Conservation (phyloP, 495 filamentous ascomycete species). For the Pseudoneurospora amorphoporcata region DNA sequence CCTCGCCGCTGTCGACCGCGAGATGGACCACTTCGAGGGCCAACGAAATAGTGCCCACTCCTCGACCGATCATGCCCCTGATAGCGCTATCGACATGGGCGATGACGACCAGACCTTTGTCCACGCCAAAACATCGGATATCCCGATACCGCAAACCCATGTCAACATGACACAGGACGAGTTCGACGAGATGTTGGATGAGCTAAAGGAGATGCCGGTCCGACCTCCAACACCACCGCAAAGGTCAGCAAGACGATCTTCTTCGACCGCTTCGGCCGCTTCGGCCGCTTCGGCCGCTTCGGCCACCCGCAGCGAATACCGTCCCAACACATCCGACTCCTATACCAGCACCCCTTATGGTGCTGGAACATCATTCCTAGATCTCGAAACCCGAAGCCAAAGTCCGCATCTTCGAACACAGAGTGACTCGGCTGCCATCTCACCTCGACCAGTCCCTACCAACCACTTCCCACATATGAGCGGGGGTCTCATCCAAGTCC, state of each 20-base stretch:
- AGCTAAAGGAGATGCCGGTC: constrained; percentile 22
- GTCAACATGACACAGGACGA: constrained; percentile 10
- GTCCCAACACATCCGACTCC: constrained; percentile 4
- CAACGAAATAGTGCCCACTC: constrained; percentile 8
- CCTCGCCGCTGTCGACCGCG: constrained; percentile 11
- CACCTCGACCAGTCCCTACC: not conserved
- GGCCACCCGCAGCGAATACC: not conserved
- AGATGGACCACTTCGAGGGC: constrained; percentile 5
- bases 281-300: constrained; percentile 1
- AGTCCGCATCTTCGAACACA: not conserved
- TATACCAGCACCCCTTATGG: not conserved
- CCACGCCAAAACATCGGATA: constrained; percentile 5
- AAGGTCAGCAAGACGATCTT: constrained; percentile 22
- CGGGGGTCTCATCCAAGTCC: not conserved
- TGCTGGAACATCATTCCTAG: not conserved
- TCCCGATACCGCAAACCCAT: constrained; percentile 1
- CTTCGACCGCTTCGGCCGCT: constrained; percentile 6
- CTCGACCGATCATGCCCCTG: constrained; percentile 27
- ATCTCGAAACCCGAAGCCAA: not conserved
- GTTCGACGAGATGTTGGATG: constrained; percentile 28
- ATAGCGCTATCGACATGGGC: constrained; percentile 33
- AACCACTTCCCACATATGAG: not conserved
- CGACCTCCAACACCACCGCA: constrained; percentile 30
- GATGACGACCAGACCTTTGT: constrained; percentile 12
- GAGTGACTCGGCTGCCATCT: not conserved